Base-by-base conservation (phyloP, 495 filamentous ascomycete genomes). In the Letharia columbiana region DNA sequence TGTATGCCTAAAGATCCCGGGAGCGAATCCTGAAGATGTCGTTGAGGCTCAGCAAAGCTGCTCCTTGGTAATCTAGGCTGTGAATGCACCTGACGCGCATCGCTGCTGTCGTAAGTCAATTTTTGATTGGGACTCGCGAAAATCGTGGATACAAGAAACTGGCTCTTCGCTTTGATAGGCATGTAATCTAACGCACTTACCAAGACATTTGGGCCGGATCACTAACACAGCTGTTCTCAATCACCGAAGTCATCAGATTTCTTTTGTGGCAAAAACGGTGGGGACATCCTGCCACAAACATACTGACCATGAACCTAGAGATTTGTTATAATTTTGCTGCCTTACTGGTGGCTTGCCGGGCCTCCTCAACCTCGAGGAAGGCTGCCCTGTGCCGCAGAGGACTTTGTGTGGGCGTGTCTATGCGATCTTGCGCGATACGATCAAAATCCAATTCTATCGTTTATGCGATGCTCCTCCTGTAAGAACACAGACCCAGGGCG, bases 1-100 rank as follows among this genome's bases (percentile, higher is more conserved):
- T 41, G 15, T 37, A 17, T 57, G 54, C 54, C 54, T n/a, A 57
- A 57, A 57, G 31, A 57, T 37, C 31, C 54, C 37, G 33, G 54
- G 7, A 37, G 54, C 54, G 54, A 57, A 9, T 18, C 54, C 7
- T 57, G 54, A 57, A 20, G 17, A 11, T 37, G 0, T 57, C 7
- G 33, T 8, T 20, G 6, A n/a, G 39, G 15, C 6, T 11, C 4
- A 15, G 2, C 13, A 3, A 17, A 56, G 50, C 50, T 23, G 20
- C 28, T 35, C 28, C 31, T 35, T 13, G 52, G 11, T 13, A 8
- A 33, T 17, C 4, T 31, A 35, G 3, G 18, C 31, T 35, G 47
- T 12, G n/a, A 10, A 8, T 50, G 8, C 28, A 13, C 7, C 33
- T 37, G 39, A 10, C 7, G 11, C 7, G 54, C 0, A 37, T 11